A percentile compares a stretch with the other conserved stretches of the same genome.
Conservation (phyloP, 345 rosid species). For the Acer negundo region DNA sequence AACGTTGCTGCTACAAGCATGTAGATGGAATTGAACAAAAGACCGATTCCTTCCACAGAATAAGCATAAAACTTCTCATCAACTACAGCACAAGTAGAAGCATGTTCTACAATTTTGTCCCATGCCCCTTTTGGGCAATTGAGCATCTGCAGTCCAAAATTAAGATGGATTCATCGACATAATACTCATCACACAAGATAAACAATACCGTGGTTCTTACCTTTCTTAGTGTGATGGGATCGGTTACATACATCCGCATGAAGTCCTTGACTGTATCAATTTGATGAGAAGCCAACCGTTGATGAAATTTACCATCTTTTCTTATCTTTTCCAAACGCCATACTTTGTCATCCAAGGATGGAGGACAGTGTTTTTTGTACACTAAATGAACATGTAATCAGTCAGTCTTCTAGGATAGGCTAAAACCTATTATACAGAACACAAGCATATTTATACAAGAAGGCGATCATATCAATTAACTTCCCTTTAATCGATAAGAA, state of each 20-base stretch:
- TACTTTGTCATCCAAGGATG: constrained; percentile 49
- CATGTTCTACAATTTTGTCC: too few species aligned
- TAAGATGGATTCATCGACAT: too few species aligned
- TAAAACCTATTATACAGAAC: neutral
- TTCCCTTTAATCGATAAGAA: too few species aligned
- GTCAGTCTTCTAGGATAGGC: too few species aligned
- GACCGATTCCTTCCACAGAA: neutral
- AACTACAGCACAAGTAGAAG: too few species aligned
- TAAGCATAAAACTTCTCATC: neutral
- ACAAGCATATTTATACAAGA: neutral
- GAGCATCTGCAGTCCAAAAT: too few species aligned
- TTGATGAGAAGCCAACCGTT: constrained; percentile 31
- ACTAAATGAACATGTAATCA: constrained; percentile 35
- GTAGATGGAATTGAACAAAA: constrained; percentile 25
- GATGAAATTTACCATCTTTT: constrained; percentile 51
- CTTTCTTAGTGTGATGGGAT: constrained; percentile 29
- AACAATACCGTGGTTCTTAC: constrained; percentile 37
- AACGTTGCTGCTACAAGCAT: constrained; percentile 33
- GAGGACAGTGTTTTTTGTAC: constrained; percentile 77
- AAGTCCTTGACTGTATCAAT: constrained; percentile 47
- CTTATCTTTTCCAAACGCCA: constrained; percentile 80
- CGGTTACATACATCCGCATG: constrained; percentile 23
- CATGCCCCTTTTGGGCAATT: too few species aligned
- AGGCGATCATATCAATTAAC: too few species aligned
- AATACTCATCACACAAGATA: too few species aligned